Evolutionary conservation across 345 rosid species (phyloP), one percentile per base, ranked within the genome.

Genomic region (Citrus australasica): DNA sequence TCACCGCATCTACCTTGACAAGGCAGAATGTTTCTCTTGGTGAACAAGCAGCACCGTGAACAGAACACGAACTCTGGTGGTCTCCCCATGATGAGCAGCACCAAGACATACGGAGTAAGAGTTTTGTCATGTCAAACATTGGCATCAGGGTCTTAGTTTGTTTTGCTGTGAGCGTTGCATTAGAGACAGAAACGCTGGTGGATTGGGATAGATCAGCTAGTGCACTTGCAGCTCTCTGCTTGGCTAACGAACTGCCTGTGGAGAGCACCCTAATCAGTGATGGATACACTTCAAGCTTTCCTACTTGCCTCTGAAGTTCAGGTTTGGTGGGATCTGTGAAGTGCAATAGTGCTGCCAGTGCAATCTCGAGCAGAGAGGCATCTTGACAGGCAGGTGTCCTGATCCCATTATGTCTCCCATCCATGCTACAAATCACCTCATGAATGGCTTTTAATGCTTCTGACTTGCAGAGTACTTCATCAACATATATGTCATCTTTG

Each of bases 41-140:
- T n/a, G 78, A 85, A 83, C 88, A 89, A 59, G 87, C 88, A 68
- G 76, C n/a, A 28, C 92, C 90, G 69, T 89, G 92, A 66, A 89
- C 71, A 63, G 83, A 37, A 73, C 90, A 87, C 19, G 42, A 32
- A 55, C 48, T 71, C 32, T 17, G 79, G 40, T 30, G 68, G 37
- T 78, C 80, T 63, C 82, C 16, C 53, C 86, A 74, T 10, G 74
- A 63, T 30, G 84, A 73, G 82, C 87, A 88, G 84, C 89, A 88
- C 84, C 86, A 76, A 30, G 83, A 59, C 72, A 86, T 71, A 64
- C 70, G 59, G 56, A 79, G 80, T 11, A 83, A 79, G 69, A 82
- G 79, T 60, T 76, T 85, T 74, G 67, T 69, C 62, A 55, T 7
- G 16, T 61, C 66, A 65, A 72, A 68, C 64, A 78, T 58, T 35